These are phyloP conservation scores for Wickerhamomyces canadensis DNA, from an alignment of 805 yeast genomes.

Conservation along the genomic window DNA sequence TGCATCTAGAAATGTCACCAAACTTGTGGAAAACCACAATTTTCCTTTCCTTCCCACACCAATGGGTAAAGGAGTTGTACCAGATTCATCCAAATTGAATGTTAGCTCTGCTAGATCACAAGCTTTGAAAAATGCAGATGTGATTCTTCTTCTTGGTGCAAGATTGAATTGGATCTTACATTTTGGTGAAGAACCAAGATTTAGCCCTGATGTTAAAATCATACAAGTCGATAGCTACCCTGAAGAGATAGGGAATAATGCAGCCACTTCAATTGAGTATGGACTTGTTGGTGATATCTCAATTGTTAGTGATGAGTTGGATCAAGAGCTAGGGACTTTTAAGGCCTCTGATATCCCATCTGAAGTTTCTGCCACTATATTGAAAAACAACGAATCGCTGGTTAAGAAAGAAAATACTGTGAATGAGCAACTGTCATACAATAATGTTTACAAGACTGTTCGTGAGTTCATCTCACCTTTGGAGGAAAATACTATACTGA, in stretches of 20 bases:
- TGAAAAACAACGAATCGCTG: slow-evolving; percentile 28
- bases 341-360: slow-evolving; percentile 28
- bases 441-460: slow-evolving; percentile 46
- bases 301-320: slow-evolving; percentile 34
- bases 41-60: slow-evolving; percentile 68
- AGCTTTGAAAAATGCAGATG: slow-evolving; percentile 53
- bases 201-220: slow-evolving; percentile 37
- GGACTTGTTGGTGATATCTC: slow-evolving; percentile 56
- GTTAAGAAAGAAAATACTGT: slow-evolving; percentile 26
- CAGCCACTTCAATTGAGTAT: slow-evolving; percentile 26
- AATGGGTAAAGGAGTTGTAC: slow-evolving; percentile 70
- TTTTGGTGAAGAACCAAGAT: slow-evolving; percentile 56
- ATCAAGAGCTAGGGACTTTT: slow-evolving; percentile 22
- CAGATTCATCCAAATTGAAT: slow-evolving; percentile 43
- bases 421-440: slow-evolving; percentile 35
- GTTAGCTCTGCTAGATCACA: slow-evolving; percentile 59
- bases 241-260: slow-evolving; percentile 47
- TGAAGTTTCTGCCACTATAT: slow-evolving; percentile 24
- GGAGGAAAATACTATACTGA: slow-evolving; percentile 33
- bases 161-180: slow-evolving; percentile 72
- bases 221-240: slow-evolving; percentile 52
- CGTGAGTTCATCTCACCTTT: slow-evolving; percentile 32
- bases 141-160: slow-evolving; percentile 57
- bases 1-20: slow-evolving; percentile 34
- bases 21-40: slow-evolving; percentile 35